A percentile compares a stretch with the other conserved stretches of the same genome.
Conservation (phyloP, 2,329 filamentous ascomycete genomes). For the Xylaria sp. region DNA sequence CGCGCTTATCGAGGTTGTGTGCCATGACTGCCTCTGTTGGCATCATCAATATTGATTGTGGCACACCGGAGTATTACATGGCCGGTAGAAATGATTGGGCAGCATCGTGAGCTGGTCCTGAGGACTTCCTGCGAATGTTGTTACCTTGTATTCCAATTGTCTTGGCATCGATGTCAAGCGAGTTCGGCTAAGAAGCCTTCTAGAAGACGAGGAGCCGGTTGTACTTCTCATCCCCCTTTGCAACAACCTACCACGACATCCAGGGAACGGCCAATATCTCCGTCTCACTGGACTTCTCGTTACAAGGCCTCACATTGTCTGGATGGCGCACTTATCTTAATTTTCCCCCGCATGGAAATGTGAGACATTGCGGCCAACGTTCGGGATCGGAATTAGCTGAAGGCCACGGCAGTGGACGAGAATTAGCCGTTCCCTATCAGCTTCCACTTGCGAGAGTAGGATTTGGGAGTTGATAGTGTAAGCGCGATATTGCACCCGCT, state of each 20-base stretch:
- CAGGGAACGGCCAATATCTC: background rate
- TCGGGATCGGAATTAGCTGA: background rate
- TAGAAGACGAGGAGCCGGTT: conserved; percentile 16
- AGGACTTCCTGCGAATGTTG: conserved; percentile 7
- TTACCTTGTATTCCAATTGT: background rate
- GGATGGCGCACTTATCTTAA: background rate
- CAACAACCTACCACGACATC: background rate
- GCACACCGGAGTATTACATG: conserved; percentile 7
- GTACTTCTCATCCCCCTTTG: background rate
- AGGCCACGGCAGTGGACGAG: background rate
- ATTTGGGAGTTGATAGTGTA: background rate
- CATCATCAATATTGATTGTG: conserved; percentile 20
- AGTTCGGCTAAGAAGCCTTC: conserved; percentile 16
- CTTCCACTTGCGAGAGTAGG: background rate
- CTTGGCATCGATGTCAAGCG: conserved; percentile 1
- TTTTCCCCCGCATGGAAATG: background rate
- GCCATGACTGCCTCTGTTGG: conserved; percentile 8
- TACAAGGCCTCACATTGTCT: background rate
- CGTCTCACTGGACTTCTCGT: background rate
- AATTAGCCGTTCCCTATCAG: background rate
- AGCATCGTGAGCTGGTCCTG: conserved; percentile 3
- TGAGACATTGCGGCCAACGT: background rate
- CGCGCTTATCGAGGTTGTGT: conserved; percentile 13
- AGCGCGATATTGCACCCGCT: background rate
- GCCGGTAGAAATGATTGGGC: conserved; percentile 11